Evolutionary conservation across 192 early-diverging fungal species (phyloP).

Genomic region (Spinellus fusiger): DNA sequence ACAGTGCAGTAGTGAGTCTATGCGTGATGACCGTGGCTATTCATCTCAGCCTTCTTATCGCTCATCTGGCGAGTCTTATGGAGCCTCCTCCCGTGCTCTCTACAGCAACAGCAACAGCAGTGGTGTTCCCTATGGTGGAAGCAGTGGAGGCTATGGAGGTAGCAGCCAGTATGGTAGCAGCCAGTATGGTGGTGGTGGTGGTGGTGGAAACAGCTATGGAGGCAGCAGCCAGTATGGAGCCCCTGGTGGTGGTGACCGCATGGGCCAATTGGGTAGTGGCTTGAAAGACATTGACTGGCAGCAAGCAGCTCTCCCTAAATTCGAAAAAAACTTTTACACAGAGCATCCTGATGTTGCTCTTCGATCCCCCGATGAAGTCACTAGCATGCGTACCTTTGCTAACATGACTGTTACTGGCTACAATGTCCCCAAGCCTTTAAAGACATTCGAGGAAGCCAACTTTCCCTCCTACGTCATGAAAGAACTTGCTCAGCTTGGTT

Average conservation of each 20-base stretch:
- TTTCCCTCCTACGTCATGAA: constrained; percentile 90
- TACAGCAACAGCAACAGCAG: constrained; percentile 11
- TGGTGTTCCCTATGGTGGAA: constrained; percentile 2
- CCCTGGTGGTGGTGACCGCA: constrained; percentile 34
- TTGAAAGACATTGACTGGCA: constrained; percentile 68
- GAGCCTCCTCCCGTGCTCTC: constrained; percentile 13
- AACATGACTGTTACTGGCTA: constrained; percentile 82
- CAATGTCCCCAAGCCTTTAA: constrained; percentile 87
- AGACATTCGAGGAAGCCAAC: constrained; percentile 83
- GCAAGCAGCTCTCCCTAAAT: constrained; percentile 56
- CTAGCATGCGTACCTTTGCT: constrained; percentile 67
- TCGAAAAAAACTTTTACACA: constrained; percentile 97
- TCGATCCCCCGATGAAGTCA: constrained; percentile 66
- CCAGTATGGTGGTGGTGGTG: constrained; percentile 12
- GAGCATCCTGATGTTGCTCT: constrained; percentile 69
- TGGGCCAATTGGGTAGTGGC: constrained; percentile 50
- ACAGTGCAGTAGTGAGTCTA: not conserved
- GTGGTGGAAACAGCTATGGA: constrained; percentile 14
- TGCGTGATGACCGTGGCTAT: constrained; percentile 15
- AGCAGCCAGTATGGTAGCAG: constrained; percentile 24
- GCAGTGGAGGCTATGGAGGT: constrained; percentile 21
- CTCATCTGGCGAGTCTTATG: constrained; percentile 17
- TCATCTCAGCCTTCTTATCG: constrained; percentile 18
- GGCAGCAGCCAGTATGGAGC: constrained; percentile 23
- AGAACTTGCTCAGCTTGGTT: constrained; percentile 81